A percentile compares a stretch with the other conserved stretches of the same genome.
These are phyloP conservation scores for Agrocybe praecox DNA, from an alignment of 768 basidiomycete species.

Conservation along the genomic window DNA sequence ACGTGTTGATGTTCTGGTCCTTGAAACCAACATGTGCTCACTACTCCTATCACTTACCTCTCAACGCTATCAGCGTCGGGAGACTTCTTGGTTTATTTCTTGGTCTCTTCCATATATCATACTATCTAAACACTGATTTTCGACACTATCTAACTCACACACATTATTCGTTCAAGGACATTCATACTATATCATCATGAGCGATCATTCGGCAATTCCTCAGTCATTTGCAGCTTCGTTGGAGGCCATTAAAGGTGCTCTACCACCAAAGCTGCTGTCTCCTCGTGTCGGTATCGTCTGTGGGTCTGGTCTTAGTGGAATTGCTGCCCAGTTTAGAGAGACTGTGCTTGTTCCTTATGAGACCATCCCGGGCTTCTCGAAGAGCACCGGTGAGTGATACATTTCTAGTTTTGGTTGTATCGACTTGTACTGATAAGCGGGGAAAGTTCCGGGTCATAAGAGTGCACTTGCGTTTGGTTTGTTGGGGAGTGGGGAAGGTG, in stretches of 20 bases:
- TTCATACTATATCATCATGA: background rate
- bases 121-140: too few species aligned
- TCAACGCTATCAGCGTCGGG: too few species aligned
- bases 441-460: conserved; percentile 76
- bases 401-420: background rate
- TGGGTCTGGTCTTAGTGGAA: conserved; percentile 81
- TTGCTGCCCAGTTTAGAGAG: conserved; percentile 63
- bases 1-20: too few species aligned
- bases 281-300: conserved; percentile 85
- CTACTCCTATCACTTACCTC: too few species aligned
- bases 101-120: too few species aligned
- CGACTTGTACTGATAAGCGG: conserved; percentile 1
- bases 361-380: conserved; percentile 70
- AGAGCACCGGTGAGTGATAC: conserved; percentile 67
- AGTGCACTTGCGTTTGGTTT: conserved; percentile 81
- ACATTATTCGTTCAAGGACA: too few species aligned
- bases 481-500: conserved; percentile 60
- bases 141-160: too few species aligned
- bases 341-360: conserved; percentile 65
- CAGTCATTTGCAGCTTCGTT: conserved; percentile 28
- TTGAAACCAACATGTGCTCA: too few species aligned
- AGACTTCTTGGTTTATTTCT: too few species aligned
- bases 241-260: conserved; percentile 28
- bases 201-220: background rate
- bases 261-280: conserved; percentile 36